These are phyloP conservation scores for Tricholoma hemisulphureum DNA, from an alignment of 768 basidiomycete species.

Conservation along the genomic window DNA sequence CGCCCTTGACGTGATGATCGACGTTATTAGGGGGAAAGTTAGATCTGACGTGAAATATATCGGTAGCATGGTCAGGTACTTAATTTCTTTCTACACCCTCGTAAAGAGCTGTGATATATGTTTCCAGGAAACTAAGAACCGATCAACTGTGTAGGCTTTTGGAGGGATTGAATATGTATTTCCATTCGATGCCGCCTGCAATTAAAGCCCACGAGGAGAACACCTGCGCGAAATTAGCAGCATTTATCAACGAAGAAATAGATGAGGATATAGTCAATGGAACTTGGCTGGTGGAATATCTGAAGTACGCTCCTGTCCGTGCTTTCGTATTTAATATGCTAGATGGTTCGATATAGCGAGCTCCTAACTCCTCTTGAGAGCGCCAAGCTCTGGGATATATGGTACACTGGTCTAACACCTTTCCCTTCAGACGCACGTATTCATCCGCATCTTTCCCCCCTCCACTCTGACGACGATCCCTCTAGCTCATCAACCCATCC, in stretches of 20 bases:
- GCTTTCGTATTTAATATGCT: not conserved
- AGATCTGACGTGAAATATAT: constrained; percentile 44
- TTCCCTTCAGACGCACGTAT: constrained; percentile 64
- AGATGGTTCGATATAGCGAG: constrained; percentile 30
- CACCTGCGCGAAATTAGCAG: constrained; percentile 19
- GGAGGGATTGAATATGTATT: constrained; percentile 38
- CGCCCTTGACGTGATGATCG: constrained; percentile 42
- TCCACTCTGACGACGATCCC: not conserved
- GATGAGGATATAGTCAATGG: constrained; percentile 24
- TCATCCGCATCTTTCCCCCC: not conserved
- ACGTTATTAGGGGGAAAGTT: constrained; percentile 43
- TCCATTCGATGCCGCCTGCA: constrained; percentile 30
- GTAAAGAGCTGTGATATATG: not conserved
- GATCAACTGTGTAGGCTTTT: constrained; percentile 37
- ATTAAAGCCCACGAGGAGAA: constrained; percentile 35
- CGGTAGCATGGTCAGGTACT: constrained; percentile 47
- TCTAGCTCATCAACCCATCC: constrained; percentile 68
- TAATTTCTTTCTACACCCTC: not conserved
- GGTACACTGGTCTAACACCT: constrained; percentile 65
- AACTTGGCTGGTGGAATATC: constrained; percentile 50
- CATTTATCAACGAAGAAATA: constrained; percentile 12
- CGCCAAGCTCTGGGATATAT: constrained; percentile 61
- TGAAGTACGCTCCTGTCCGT: constrained; percentile 40
- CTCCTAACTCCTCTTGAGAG: constrained; percentile 49
- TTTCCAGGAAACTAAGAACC: constrained; percentile 37